phyloP scores from a whole-genome alignment of 805 yeast species.

The Candida anglica region DNA sequence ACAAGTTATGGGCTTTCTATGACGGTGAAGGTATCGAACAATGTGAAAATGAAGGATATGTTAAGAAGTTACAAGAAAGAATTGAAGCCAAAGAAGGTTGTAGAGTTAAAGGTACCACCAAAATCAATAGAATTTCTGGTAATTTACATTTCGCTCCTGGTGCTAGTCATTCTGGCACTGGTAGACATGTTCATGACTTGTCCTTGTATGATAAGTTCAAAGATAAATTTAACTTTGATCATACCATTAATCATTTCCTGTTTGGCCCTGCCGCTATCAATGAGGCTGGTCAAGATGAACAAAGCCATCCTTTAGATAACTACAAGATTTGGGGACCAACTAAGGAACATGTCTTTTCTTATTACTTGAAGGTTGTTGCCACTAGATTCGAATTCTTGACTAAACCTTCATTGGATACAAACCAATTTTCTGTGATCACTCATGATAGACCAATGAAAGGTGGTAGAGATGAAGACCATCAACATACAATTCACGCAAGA shows the following conservation, averaged over 20 bases:
- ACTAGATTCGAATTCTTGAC: slow-evolving; percentile 75
- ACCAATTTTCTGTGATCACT: slow-evolving; percentile 83
- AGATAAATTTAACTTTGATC: slow-evolving; percentile 69
- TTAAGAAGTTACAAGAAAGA: slow-evolving; percentile 51
- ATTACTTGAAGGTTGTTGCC: slow-evolving; percentile 85
- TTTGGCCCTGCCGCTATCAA: slow-evolving; percentile 56
- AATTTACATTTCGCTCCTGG: slow-evolving; percentile 97
- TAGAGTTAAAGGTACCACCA: slow-evolving; percentile 72
- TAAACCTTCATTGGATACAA: slow-evolving; percentile 58
- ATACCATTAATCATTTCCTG: slow-evolving; percentile 72
- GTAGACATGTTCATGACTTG: slow-evolving; percentile 79
- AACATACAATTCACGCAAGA: slow-evolving; percentile 70
- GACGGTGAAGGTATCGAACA: slow-evolving; percentile 87
- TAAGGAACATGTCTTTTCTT: slow-evolving; percentile 65
- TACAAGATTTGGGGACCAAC: slow-evolving; percentile 33
- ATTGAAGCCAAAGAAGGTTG: slow-evolving; percentile 73
- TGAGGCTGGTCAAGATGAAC: slow-evolving; percentile 22
- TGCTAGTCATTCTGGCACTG: slow-evolving; percentile 54
- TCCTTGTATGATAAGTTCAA: slow-evolving; percentile 59
- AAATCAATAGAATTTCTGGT: slow-evolving; percentile 83
- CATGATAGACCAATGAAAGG: slow-evolving; percentile 86
- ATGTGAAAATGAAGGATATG: slow-evolving; percentile 88
- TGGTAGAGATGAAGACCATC: slow-evolving; percentile 89
- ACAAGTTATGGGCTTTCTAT: slow-evolving; percentile 78
- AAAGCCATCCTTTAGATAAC: slow-evolving; percentile 70